Evolutionary conservation across 2,329 filamentous ascomycete species (phyloP).

Genomic region (Aspergillus fructus): DNA sequence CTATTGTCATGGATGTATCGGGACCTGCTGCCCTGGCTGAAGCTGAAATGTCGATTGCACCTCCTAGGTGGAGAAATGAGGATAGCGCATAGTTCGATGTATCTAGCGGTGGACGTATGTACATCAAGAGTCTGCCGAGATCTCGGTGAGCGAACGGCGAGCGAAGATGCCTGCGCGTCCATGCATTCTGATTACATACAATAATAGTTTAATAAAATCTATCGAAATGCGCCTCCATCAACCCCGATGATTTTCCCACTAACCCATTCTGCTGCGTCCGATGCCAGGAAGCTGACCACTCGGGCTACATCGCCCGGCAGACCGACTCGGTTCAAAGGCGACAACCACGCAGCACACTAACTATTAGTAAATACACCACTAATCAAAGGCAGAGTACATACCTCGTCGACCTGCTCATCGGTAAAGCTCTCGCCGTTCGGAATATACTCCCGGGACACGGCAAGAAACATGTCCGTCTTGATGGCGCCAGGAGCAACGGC

Average conservation of each 20-base stretch:
- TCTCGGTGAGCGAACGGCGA: slow-evolving; percentile 2
- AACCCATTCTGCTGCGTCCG: slow-evolving; percentile 11
- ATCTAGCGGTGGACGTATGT: not conserved
- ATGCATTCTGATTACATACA: too few relatives aligned
- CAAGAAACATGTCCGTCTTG: slow-evolving; percentile 67
- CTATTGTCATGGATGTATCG: not conserved
- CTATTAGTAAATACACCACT: not conserved
- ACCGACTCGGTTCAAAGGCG: slow-evolving; percentile 2
- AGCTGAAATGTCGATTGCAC: not conserved
- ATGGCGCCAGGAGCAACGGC: slow-evolving; percentile 66
- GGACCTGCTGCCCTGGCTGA: not conserved
- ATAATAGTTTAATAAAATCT: not conserved
- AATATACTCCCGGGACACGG: slow-evolving; percentile 9
- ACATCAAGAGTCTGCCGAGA: not conserved
- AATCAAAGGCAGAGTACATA: not conserved
- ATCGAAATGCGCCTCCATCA: not conserved
- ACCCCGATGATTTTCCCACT: slow-evolving; percentile 3
- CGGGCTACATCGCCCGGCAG: slow-evolving; percentile 6
- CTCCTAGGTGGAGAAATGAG: not conserved
- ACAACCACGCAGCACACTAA: slow-evolving; percentile 4
- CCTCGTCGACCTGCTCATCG: slow-evolving; percentile 1
- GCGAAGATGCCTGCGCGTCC: not conserved
- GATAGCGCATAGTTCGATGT: not conserved
- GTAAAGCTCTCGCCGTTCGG: slow-evolving; percentile 8
- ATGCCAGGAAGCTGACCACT: slow-evolving; percentile 11